Conservation (phyloP, 2,329 filamentous ascomycete genomes). For the Bisporella sp. region DNA sequence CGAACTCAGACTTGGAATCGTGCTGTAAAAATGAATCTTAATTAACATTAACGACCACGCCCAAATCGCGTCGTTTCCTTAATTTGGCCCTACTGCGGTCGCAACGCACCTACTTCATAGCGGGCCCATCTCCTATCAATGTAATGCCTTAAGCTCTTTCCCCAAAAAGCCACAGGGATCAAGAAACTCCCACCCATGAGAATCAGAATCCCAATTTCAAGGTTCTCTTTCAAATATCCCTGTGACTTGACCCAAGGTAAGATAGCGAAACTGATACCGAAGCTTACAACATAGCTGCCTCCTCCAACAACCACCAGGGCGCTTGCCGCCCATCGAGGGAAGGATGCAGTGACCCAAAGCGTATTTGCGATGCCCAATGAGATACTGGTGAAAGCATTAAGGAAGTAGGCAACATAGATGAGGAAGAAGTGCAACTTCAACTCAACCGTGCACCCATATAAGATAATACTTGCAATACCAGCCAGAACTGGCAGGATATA, state of each 20-base stretch:
- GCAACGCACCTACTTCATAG: background rate
- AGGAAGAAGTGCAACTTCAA: constrained; percentile 2
- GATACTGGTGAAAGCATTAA: constrained; percentile 10
- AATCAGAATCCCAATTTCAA: constrained; percentile 8
- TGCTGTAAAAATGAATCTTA: no score
- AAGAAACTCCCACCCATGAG: constrained; percentile 7
- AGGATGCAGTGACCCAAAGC: constrained; percentile 15
- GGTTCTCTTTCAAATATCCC: constrained; percentile 5
- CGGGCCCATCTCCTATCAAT: background rate
- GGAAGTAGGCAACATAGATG: constrained; percentile 6
- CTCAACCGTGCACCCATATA: constrained; percentile 9
- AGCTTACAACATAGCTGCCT: constrained; percentile 11
- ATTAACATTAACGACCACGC: no score
- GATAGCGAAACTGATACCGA: constrained; percentile 10
- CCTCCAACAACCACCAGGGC: constrained; percentile 11
- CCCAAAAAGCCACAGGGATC: constrained; percentile 13
- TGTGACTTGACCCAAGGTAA: constrained; percentile 9
- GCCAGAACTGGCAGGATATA: constrained; percentile 12
- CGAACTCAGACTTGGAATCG: no score
- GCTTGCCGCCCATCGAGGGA: constrained; percentile 12
- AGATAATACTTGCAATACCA: constrained; percentile 1
- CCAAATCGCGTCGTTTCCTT: background rate
- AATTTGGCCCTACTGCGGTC: background rate
- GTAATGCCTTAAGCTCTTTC: constrained; percentile 1
- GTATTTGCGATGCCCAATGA: constrained; percentile 8